These are phyloP conservation scores for Apostasia shenzhenica DNA, from an alignment of 106 monocot genomes.

Conservation along the genomic window DNA sequence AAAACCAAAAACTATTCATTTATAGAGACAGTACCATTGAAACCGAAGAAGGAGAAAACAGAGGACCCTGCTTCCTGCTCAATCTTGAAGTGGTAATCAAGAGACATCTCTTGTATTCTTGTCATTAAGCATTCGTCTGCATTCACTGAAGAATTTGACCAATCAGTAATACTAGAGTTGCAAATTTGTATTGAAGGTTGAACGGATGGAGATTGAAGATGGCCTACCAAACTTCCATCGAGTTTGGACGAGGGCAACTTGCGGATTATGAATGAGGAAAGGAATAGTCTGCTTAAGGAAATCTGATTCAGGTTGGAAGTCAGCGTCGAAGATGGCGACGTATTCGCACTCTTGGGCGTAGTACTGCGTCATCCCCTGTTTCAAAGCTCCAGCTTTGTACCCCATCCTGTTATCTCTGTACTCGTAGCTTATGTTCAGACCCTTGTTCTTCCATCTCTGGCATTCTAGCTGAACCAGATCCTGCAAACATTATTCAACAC, in stretches of 20 bases:
- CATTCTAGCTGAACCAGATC: constrained; percentile 24
- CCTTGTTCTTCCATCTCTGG: constrained; percentile 18
- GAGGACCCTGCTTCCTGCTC: constrained; percentile 33
- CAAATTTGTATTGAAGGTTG: background rate
- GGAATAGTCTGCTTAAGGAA: constrained; percentile 21
- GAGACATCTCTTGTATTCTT: constrained; percentile 35
- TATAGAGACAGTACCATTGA: constrained; percentile 16
- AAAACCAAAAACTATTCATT: background rate
- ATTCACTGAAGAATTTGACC: constrained; percentile 17
- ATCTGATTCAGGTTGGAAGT: constrained; percentile 29
- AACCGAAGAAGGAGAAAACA: constrained; percentile 30
- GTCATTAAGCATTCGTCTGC: constrained; percentile 26
- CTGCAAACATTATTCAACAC: constrained; percentile 9
- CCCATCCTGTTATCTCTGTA: constrained; percentile 25
- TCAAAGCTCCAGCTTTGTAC: constrained; percentile 27
- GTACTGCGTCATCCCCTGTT: constrained; percentile 18
- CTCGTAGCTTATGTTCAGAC: constrained; percentile 18
- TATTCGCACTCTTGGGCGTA: constrained; percentile 20
- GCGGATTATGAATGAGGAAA: constrained; percentile 19
- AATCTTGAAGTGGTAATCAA: constrained; percentile 34
- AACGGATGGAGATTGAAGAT: background rate
- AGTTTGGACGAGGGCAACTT: constrained; percentile 25
- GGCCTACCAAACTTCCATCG: constrained; percentile 25
- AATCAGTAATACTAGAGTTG: background rate
- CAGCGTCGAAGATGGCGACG: constrained; percentile 28